Evolutionary conservation across 2,329 filamentous ascomycete species (phyloP), one percentile per base, ranked within the genome.

Genomic region (Amylocarpus encephaloides): DNA sequence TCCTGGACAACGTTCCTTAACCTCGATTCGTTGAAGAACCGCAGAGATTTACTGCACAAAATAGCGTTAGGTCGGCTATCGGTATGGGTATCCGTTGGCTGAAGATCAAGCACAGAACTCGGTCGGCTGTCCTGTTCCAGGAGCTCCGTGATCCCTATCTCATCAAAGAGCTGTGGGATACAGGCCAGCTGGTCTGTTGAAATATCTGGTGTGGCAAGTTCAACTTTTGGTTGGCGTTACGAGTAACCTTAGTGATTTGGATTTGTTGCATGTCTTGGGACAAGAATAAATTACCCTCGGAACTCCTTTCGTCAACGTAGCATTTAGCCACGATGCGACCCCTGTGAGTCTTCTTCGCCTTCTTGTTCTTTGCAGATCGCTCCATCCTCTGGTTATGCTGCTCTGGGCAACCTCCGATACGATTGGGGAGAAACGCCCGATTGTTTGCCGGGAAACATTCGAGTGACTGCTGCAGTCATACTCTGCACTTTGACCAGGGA

Each of bases 61-160:
- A 57, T 46, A 18, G 56, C 52, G 32, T 54, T 57, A 41, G 55
- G 43, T 13, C 54, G 42, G 16, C 53, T 42, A 22, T 52, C 49
- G 13, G 47, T 30, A 12, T 49, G 35, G 34, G 43, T 50, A 15
- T 57, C 46, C 0, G 50, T 45, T 29, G 53, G 44, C 4, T 50
- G 46, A 9, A 61, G 47, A 26, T 61, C 59, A 18, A 61, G 35
- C 42, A 61, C 52, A 40, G 59, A 61, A 7, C 57, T 58, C 33
- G 57, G 57, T 19, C 59, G 50, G 39, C 50, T 57, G 30, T 61
- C 57, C 29, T 55, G 47, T 22, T 61, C 57, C 6, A 61, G 49
- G 19, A 59, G 38, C 34, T 61, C 59, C 15, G 46, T 54, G 30
- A 61, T 55, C 18, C 55, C 52, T 15, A 61, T 56, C 1, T 49